Base-by-base conservation (phyloP, 129 eudicot species). In the carrot (Daucus carota) region DNA sequence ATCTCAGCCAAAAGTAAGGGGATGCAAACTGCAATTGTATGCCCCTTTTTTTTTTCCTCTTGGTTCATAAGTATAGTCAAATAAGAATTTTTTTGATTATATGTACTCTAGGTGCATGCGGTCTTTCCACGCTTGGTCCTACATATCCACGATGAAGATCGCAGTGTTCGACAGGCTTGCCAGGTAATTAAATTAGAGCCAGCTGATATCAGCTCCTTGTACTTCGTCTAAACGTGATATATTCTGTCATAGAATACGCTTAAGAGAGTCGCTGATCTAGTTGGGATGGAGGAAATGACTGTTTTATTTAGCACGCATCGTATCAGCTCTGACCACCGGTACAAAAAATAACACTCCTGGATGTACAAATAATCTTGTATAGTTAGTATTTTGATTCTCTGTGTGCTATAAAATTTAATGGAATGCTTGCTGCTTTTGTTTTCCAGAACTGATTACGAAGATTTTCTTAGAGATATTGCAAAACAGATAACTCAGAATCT, bases 381-480 rank as follows among this genome's bases (percentile, higher is more conserved):
- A 32, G 32, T 14, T 77, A 8, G 26, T 57, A 26, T 26, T 65
- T 52, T 45, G 24, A 24, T 44, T 68, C 14, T 52, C 9, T 73
- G 74, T n/a, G 20, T 52, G 22, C 63, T 66, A 26, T 32, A 75
- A 72, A 73, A 68, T 69, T 78, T 67, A 48, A 17, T 9, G 45
- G 15, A 15, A 17, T 40, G 9, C 31, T 34, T 31, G 50, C 29
- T 80, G 31, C 62, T 46, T 45, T 36, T 3, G 10, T 33, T 44
- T 82, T 84, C 24, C 90, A 94, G 99, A 80, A 86, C 93, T 69
- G 97, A 94, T 81, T 94, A 94, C 83, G 96, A 94, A 78, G 99
- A 94, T 77, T 91, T 94, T 73, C 87, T 94, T 68, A 86, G 96
- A 83, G 97, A 94, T 67, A 76, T 94, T 11, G 88, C 97, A 2